These are phyloP conservation scores for Ogataea methanolica DNA, from an alignment of 805 yeast species.

Conservation along the genomic window DNA sequence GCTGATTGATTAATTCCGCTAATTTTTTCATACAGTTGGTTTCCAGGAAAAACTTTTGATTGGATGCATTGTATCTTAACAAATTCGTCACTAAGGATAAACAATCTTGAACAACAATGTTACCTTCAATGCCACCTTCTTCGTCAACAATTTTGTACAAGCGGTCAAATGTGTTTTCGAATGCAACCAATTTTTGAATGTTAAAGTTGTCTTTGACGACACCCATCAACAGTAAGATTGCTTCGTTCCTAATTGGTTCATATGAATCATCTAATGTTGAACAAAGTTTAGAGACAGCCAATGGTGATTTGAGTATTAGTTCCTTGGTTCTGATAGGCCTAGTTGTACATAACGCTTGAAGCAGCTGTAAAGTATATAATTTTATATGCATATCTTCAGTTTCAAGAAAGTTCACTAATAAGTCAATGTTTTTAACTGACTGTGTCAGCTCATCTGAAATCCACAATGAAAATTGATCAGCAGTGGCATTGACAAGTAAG, in stretches of 20 bases:
- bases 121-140: constrained; percentile 88
- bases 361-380: constrained; percentile 75
- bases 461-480: constrained; percentile 90
- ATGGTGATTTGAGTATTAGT: constrained; percentile 64
- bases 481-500: constrained; percentile 45
- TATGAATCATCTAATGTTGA: constrained; percentile 53
- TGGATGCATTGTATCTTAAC: constrained; percentile 77
- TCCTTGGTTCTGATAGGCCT: constrained; percentile 74
- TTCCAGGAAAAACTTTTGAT: constrained; percentile 84
- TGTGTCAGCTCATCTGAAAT: constrained; percentile 91
- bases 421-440: constrained; percentile 41
- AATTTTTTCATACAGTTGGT: constrained; percentile 71
- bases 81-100: constrained; percentile 68
- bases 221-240: constrained; percentile 77
- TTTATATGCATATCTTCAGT: constrained; percentile 66
- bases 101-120: constrained; percentile 88
- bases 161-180: constrained; percentile 85
- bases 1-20: constrained; percentile 58
- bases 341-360: constrained; percentile 78
- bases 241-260: constrained; percentile 88
- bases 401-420: constrained; percentile 43
- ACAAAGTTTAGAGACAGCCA: constrained; percentile 76
- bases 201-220: constrained; percentile 77
- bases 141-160: constrained; percentile 73
- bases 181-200: constrained; percentile 89